Evolutionary conservation across 2,329 filamentous ascomycete species (phyloP).

Genomic region (Thelonectria blattea): DNA sequence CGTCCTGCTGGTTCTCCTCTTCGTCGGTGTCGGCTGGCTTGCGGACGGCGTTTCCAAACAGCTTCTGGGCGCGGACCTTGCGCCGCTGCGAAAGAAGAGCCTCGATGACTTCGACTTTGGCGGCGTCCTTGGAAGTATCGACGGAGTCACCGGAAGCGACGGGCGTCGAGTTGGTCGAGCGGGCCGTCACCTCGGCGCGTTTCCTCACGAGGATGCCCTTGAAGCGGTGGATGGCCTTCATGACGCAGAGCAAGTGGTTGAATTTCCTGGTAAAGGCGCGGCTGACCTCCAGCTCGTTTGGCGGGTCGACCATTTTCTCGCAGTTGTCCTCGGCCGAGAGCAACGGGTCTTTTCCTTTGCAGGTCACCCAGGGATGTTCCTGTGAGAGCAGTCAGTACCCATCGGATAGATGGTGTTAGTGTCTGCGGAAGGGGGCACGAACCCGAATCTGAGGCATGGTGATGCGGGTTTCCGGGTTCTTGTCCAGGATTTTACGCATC

Average conservation of each 20-base stretch:
- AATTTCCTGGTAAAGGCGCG: slow-evolving; percentile 91
- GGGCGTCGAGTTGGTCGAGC: slow-evolving; percentile 20
- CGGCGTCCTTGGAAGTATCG: slow-evolving; percentile 40
- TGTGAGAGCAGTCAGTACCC: slow-evolving; percentile 47
- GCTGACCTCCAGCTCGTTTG: slow-evolving; percentile 89
- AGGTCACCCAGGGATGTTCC: slow-evolving; percentile 95
- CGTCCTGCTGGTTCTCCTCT: slow-evolving; percentile 65
- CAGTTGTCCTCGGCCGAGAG: slow-evolving; percentile 87
- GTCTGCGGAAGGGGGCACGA: slow-evolving; percentile 43
- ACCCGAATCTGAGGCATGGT: slow-evolving; percentile 83
- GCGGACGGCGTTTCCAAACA: slow-evolving; percentile 45
- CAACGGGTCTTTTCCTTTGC: slow-evolving; percentile 75
- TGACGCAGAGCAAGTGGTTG: slow-evolving; percentile 83
- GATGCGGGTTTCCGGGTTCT: slow-evolving; percentile 83
- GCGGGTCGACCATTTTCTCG: slow-evolving; percentile 76
- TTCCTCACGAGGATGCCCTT: slow-evolving; percentile 68
- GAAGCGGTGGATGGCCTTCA: slow-evolving; percentile 91
- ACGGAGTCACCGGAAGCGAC: slow-evolving; percentile 20
- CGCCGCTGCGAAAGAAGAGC: slow-evolving; percentile 55
- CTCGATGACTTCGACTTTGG: slow-evolving; percentile 56
- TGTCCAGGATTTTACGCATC: slow-evolving; percentile 76
- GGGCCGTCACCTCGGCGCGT: slow-evolving; percentile 13
- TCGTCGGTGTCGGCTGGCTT: slow-evolving; percentile 51
- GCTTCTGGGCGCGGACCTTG: slow-evolving; percentile 44
- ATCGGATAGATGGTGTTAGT: neutral